Evolutionary conservation across 2,329 filamentous ascomycete genomes (phyloP).

Genomic region (Penicillium nordicum): DNA sequence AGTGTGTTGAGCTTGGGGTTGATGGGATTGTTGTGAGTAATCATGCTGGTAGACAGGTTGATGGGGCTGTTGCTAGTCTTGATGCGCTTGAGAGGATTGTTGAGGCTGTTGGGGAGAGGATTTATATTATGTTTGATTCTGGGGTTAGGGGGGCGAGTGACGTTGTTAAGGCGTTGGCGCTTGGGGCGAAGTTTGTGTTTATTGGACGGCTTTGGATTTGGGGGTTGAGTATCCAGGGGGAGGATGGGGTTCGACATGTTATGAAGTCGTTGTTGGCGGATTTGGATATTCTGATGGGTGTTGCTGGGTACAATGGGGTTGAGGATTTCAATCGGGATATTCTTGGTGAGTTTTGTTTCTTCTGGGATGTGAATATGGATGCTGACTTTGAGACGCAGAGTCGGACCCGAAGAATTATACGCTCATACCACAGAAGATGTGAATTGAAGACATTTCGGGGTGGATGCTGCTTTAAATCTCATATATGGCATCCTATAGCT

Average conservation of each 20-base stretch:
- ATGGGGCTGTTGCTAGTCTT: slow-evolving; percentile 57
- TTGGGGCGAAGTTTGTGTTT: slow-evolving; percentile 62
- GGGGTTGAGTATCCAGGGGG: slow-evolving; percentile 58
- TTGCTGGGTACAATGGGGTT: slow-evolving; percentile 54
- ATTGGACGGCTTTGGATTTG: slow-evolving; percentile 61
- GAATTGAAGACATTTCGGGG: not conserved
- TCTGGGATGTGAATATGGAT: not conserved
- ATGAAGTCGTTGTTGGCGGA: slow-evolving; percentile 61
- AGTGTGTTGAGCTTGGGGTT: slow-evolving; percentile 57
- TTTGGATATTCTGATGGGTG: slow-evolving; percentile 60
- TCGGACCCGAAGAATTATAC: slow-evolving; percentile 44
- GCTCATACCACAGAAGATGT: slow-evolving; percentile 37
- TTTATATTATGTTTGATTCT: slow-evolving; percentile 59
- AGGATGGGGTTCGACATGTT: slow-evolving; percentile 59
- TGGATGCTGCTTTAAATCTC: not conserved
- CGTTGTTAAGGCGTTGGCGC: slow-evolving; percentile 58
- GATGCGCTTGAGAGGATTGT: slow-evolving; percentile 60
- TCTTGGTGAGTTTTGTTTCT: slow-evolving; percentile 25
- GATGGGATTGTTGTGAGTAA: slow-evolving; percentile 69
- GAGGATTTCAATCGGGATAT: slow-evolving; percentile 49
- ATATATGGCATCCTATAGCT: not conserved
- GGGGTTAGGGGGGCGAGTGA: slow-evolving; percentile 57
- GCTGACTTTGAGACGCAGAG: slow-evolving; percentile 28
- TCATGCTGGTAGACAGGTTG: slow-evolving; percentile 66
- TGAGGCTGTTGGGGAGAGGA: slow-evolving; percentile 49